Conservation (phyloP, 2,329 filamentous ascomycete genomes). For the Ophiocordyceps camponoti-leonardi region DNA sequence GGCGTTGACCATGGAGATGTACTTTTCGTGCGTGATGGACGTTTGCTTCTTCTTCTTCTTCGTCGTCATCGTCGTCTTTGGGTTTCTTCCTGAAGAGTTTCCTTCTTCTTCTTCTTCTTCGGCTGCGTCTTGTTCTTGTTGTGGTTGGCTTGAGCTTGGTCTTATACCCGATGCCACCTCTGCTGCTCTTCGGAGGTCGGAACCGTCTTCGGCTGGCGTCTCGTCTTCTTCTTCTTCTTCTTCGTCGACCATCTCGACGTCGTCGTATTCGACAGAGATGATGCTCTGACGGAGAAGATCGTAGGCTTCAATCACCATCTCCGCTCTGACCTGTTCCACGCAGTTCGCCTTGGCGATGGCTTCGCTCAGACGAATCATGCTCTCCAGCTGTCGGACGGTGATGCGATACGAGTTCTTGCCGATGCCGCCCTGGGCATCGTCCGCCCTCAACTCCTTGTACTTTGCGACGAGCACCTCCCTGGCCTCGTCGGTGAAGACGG, state of each 20-base stretch:
- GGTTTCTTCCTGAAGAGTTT: neutral
- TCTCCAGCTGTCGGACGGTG: slow-evolving; percentile 89
- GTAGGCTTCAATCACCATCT: slow-evolving; percentile 83
- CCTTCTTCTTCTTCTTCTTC: slow-evolving; percentile 14
- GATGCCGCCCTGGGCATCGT: slow-evolving; percentile 86
- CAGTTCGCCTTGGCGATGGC: slow-evolving; percentile 98
- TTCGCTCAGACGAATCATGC: slow-evolving; percentile 85
- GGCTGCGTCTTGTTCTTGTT: slow-evolving; percentile 22
- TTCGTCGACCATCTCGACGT: slow-evolving; percentile 80
- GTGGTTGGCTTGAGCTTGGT: slow-evolving; percentile 14
- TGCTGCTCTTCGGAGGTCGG: slow-evolving; percentile 22
- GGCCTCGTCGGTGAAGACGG: slow-evolving; percentile 78
- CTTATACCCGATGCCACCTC: slow-evolving; percentile 25
- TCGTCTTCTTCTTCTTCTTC: slow-evolving; percentile 25
- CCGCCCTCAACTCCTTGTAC: slow-evolving; percentile 87
- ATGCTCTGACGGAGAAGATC: slow-evolving; percentile 86
- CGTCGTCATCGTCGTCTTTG: no score
- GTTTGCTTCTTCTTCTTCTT: slow-evolving; percentile 43
- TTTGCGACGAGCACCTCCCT: slow-evolving; percentile 72
- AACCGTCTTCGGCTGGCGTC: slow-evolving; percentile 20
- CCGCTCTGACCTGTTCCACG: slow-evolving; percentile 69
- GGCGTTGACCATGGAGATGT: slow-evolving; percentile 75
- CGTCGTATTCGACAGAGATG: slow-evolving; percentile 94
- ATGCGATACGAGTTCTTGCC: slow-evolving; percentile 95
- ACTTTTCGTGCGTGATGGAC: slow-evolving; percentile 91